phyloP scores from a whole-genome alignment of 2,329 filamentous ascomycete species.

The Penicillium sp. region DNA sequence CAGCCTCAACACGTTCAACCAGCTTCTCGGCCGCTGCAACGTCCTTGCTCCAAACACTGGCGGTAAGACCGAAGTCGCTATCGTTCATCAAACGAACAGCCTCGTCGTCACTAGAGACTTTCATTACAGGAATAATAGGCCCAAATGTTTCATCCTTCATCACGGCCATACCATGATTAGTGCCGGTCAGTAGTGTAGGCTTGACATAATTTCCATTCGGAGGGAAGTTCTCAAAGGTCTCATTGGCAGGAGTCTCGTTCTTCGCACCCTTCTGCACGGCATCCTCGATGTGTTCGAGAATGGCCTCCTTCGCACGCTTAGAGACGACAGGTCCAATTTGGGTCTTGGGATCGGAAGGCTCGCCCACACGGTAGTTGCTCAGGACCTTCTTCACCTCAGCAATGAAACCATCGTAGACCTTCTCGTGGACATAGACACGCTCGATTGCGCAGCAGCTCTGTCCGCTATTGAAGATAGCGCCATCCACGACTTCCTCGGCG shows the following conservation, averaged over 20 bases:
- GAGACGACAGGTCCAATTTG: conserved; percentile 89
- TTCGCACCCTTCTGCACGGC: conserved; percentile 80
- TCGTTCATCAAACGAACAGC: conserved; percentile 89
- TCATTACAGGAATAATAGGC: conserved; percentile 86
- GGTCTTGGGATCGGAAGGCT: conserved; percentile 75
- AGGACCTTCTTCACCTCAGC: conserved; percentile 77
- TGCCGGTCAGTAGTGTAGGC: conserved; percentile 76
- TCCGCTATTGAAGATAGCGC: conserved; percentile 96
- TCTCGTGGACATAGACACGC: conserved; percentile 84
- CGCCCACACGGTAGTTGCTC: conserved; percentile 79
- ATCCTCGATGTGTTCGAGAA: conserved; percentile 77
- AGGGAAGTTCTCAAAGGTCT: conserved; percentile 70
- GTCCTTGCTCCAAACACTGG: conserved; percentile 97
- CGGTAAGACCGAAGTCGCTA: conserved; percentile 88
- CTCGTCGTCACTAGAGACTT: conserved; percentile 76
- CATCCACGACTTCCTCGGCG: conserved; percentile 91
- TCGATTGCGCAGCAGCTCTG: conserved; percentile 95
- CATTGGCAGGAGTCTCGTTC: conserved; percentile 79
- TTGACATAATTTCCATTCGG: conserved; percentile 83
- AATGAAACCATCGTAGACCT: conserved; percentile 80
- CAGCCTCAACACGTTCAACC: conserved; percentile 79
- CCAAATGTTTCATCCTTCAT: conserved; percentile 97
- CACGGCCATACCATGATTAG: conserved; percentile 78
- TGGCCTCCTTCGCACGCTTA: conserved; percentile 71
- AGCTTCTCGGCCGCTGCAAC: conserved; percentile 71